Conservation (phyloP, 2,329 filamentous ascomycete genomes). For the Xylariales sp. region DNA sequence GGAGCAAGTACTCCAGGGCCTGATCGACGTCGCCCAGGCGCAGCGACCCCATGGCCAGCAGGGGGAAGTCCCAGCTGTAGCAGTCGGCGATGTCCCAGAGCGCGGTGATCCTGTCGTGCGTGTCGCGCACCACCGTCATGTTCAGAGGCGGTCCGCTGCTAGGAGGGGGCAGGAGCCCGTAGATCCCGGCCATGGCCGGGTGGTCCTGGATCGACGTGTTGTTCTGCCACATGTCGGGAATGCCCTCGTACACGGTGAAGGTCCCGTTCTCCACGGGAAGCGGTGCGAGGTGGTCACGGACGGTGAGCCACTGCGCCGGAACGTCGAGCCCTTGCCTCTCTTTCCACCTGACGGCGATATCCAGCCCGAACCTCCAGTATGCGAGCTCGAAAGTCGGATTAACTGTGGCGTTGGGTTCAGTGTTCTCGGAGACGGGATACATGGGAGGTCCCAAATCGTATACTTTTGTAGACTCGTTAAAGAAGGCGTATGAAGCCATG, state of each 20-base stretch:
- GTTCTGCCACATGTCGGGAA: conserved; percentile 36
- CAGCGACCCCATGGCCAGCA: conserved; percentile 40
- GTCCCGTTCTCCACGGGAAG: conserved; percentile 45
- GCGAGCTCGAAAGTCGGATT: conserved; percentile 58
- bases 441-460: conserved; percentile 46
- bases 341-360: conserved; percentile 50
- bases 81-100: conserved; percentile 34
- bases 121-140: conserved; percentile 28
- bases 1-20: conserved; percentile 38
- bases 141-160: conserved; percentile 28
- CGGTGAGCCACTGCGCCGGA: conserved; percentile 40
- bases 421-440: conserved; percentile 51
- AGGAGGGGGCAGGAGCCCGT: conserved; percentile 36
- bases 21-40: conserved; percentile 32
- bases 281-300: conserved; percentile 47
- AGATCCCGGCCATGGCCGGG: conserved; percentile 38
- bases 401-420: conserved; percentile 48
- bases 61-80: conserved; percentile 40
- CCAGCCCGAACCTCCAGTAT: conserved; percentile 58
- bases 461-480: conserved; percentile 42
- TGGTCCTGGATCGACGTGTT: conserved; percentile 34
- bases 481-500: conserved; percentile 55
- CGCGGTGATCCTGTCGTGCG: conserved; percentile 31
- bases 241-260: conserved; percentile 51
- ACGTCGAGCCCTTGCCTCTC: conserved; percentile 35